These are phyloP conservation scores for Neurospora tetrasperma DNA, from an alignment of 495 filamentous ascomycete genomes.

Conservation along the genomic window DNA sequence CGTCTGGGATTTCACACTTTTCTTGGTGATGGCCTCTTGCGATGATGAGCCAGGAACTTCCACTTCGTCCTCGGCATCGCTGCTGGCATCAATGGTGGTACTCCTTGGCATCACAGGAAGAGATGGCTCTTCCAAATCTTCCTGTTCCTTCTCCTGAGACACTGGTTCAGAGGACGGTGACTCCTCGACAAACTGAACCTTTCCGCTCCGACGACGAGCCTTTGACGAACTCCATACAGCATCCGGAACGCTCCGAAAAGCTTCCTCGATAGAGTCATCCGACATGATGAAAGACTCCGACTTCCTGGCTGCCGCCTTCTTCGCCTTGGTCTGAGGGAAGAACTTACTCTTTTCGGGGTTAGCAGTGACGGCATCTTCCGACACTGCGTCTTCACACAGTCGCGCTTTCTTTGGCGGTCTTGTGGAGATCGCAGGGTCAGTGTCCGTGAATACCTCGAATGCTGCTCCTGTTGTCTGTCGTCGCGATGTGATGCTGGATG, in stretches of 20 bases:
- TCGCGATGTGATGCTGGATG: slow-evolving; percentile 7
- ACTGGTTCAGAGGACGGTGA: background rate
- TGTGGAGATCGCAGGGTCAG: slow-evolving; percentile 9
- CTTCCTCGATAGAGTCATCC: slow-evolving; percentile 38
- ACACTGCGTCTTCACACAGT: slow-evolving; percentile 30
- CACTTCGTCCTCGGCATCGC: slow-evolving; percentile 7
- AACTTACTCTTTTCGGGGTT: slow-evolving; percentile 30
- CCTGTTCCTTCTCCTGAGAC: background rate
- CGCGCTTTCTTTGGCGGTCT: slow-evolving; percentile 42
- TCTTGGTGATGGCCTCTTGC: background rate
- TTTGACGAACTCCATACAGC: slow-evolving; percentile 7
- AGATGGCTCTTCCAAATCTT: background rate
- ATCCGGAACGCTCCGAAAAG: slow-evolving; percentile 32
- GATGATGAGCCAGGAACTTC: slow-evolving; percentile 23
- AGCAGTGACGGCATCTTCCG: slow-evolving; percentile 9
- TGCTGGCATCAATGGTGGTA: background rate
- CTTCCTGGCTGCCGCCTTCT: slow-evolving; percentile 12
- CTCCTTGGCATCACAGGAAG: background rate
- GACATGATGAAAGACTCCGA: slow-evolving; percentile 29
- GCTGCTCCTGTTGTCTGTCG: slow-evolving; percentile 23
- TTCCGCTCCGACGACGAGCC: background rate
- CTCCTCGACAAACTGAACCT: slow-evolving; percentile 8
- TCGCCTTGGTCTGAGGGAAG: slow-evolving; percentile 21
- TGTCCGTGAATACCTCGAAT: slow-evolving; percentile 15
- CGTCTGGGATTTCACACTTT: slow-evolving; percentile 6